phyloP scores from a whole-genome alignment of 805 yeast genomes.

The Candida krabiensis region DNA sequence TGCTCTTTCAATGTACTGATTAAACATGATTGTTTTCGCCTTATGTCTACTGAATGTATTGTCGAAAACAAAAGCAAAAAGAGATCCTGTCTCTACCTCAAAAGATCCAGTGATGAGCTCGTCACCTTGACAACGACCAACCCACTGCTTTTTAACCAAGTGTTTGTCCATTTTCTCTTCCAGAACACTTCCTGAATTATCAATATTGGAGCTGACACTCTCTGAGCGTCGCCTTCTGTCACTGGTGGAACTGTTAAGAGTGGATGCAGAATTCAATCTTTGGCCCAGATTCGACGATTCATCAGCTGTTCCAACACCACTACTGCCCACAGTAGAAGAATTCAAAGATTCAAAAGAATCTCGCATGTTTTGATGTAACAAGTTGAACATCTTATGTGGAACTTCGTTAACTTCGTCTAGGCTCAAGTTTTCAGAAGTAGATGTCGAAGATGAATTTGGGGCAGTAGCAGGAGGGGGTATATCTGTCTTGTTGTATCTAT shows the following conservation, averaged over 20 bases:
- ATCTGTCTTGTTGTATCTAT: constrained; percentile 27
- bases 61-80: constrained; percentile 87
- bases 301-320: constrained; percentile 1
- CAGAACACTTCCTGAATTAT: constrained; percentile 29
- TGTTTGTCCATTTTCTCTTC: constrained; percentile 60
- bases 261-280: not conserved
- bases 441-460: constrained; percentile 15
- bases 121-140: constrained; percentile 59
- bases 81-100: constrained; percentile 61
- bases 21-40: constrained; percentile 76
- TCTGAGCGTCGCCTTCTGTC: constrained; percentile 17
- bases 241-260: not conserved
- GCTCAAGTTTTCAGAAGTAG: constrained; percentile 23
- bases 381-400: constrained; percentile 28
- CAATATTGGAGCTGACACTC: constrained; percentile 35
- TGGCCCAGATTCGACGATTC: constrained; percentile 2
- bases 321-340: constrained; percentile 5
- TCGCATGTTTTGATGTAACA: constrained; percentile 18
- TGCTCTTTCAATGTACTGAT: constrained; percentile 37
- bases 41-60: constrained; percentile 86
- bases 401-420: constrained; percentile 32
- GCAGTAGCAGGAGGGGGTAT: constrained; percentile 11
- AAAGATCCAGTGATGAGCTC: constrained; percentile 63
- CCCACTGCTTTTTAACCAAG: constrained; percentile 49
- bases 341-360: constrained; percentile 23